Conservation (phyloP, 169 alveolate species). For the Plasmodium falciparum region DNA sequence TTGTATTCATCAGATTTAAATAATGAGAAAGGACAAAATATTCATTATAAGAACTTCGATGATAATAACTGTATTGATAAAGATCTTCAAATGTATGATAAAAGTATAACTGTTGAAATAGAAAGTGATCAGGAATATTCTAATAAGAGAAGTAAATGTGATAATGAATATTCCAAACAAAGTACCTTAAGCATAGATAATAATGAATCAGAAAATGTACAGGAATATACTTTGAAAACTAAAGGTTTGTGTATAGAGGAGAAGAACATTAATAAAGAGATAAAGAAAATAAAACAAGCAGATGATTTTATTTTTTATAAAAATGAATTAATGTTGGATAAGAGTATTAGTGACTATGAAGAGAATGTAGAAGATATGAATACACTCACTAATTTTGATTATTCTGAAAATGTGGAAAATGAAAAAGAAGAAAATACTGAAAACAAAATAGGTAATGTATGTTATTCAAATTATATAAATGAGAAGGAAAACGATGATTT, state of each 20-base stretch:
- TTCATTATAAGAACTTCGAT: slow-evolving; percentile 1
- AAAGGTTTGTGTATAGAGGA: background rate
- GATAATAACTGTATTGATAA: background rate
- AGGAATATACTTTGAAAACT: slow-evolving; percentile 16
- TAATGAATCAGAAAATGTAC: slow-evolving; percentile 29
- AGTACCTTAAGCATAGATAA: slow-evolving; percentile 51
- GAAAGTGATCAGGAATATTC: slow-evolving; percentile 49
- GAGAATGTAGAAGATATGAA: slow-evolving; percentile 4
- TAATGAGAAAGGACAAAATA: slow-evolving; percentile 11
- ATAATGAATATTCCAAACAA: slow-evolving; percentile 42
- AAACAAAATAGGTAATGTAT: background rate
- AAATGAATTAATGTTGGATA: background rate
- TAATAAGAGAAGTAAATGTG: slow-evolving; percentile 25
- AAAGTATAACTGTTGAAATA: slow-evolving; percentile 55
- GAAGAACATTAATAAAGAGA: background rate
- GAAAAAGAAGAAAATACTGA: slow-evolving; percentile 6
- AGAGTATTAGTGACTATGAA: background rate
- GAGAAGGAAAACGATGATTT: background rate
- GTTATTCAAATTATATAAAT: background rate
- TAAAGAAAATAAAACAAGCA: slow-evolving; percentile 3
- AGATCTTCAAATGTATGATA: slow-evolving; percentile 21
- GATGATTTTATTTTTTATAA: background rate
- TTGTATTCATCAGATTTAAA: background rate
- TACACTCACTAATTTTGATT: background rate
- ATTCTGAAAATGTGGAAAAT: background rate